Conservation (phyloP, 106 monocot species). For the Acanthochlamys bracteata region DNA sequence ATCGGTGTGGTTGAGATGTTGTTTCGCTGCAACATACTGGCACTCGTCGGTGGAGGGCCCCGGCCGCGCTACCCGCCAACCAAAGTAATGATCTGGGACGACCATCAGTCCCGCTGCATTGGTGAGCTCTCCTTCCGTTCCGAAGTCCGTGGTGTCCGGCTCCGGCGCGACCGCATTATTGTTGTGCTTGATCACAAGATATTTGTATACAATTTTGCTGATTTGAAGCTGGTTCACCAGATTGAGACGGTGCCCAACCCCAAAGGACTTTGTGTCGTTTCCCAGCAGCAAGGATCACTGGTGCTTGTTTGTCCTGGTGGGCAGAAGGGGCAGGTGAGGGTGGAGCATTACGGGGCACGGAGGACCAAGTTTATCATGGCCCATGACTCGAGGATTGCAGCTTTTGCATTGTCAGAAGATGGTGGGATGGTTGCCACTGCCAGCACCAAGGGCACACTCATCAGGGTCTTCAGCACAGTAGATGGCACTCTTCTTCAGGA, state of each 20-base stretch:
- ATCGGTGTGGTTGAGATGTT: slow-evolving; percentile 92
- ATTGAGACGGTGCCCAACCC: slow-evolving; percentile 94
- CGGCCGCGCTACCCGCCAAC: slow-evolving; percentile 70
- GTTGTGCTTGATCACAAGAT: slow-evolving; percentile 92
- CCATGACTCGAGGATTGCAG: slow-evolving; percentile 80
- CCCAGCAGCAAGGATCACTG: slow-evolving; percentile 81
- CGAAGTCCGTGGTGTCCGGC: slow-evolving; percentile 75
- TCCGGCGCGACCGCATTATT: slow-evolving; percentile 81
- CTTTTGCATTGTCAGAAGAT: slow-evolving; percentile 79
- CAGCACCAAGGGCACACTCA: slow-evolving; percentile 80
- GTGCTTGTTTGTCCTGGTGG: slow-evolving; percentile 95
- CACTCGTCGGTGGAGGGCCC: slow-evolving; percentile 83
- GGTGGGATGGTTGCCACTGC: slow-evolving; percentile 77
- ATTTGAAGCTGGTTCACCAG: slow-evolving; percentile 89
- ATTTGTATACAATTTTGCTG: slow-evolving; percentile 88
- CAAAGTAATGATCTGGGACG: slow-evolving; percentile 99
- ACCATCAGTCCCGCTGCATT: slow-evolving; percentile 95
- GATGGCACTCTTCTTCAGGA: slow-evolving; percentile 87
- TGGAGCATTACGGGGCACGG: slow-evolving; percentile 71
- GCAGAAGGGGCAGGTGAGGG: slow-evolving; percentile 93
- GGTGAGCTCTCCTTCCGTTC: slow-evolving; percentile 97
- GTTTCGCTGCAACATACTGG: slow-evolving; percentile 95
- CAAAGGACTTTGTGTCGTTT: slow-evolving; percentile 80
- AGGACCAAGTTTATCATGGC: slow-evolving; percentile 88
- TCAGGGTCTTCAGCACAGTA: slow-evolving; percentile 61